Evolutionary conservation across 805 yeast genomes (phyloP).

Genomic region (Starmerella sirachaensis): DNA sequence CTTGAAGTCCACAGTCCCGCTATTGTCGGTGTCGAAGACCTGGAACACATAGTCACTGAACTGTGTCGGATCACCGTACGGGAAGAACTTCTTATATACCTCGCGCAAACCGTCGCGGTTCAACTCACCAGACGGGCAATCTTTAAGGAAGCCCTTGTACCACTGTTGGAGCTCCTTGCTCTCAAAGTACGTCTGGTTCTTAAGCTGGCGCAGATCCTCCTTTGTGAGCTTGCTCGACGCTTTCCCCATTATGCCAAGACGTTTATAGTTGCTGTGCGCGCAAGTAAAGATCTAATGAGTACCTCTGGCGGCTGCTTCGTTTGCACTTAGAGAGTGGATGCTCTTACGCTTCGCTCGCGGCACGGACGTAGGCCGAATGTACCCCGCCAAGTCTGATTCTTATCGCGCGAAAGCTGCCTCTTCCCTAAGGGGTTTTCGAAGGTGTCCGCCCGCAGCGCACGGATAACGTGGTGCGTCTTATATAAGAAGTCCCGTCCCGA

Average conservation of each 20-base stretch:
- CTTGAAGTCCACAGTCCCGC: constrained; percentile 77
- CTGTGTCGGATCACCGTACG: constrained; percentile 92
- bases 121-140: constrained; percentile 83
- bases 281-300: no score
- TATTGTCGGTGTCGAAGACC: constrained; percentile 73
- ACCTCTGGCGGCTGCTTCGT: no score
- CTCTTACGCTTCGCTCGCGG: no score
- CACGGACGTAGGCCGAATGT: no score
- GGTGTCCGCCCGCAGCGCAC: no score
- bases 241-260: constrained; percentile 57
- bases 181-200: constrained; percentile 81
- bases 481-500: no score
- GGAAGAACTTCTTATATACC: constrained; percentile 92
- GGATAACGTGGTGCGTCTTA: no score
- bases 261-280: no score
- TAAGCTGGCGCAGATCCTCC: constrained; percentile 74
- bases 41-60: constrained; percentile 80
- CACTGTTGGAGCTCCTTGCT: constrained; percentile 92
- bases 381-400: no score
- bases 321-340: no score
- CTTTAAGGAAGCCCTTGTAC: constrained; percentile 92
- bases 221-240: constrained; percentile 84
- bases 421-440: no score
- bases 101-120: constrained; percentile 78
- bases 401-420: no score